These are phyloP conservation scores for Exophiala aquamarina DNA, from an alignment of 2,329 filamentous ascomycete species.

Conservation along the genomic window DNA sequence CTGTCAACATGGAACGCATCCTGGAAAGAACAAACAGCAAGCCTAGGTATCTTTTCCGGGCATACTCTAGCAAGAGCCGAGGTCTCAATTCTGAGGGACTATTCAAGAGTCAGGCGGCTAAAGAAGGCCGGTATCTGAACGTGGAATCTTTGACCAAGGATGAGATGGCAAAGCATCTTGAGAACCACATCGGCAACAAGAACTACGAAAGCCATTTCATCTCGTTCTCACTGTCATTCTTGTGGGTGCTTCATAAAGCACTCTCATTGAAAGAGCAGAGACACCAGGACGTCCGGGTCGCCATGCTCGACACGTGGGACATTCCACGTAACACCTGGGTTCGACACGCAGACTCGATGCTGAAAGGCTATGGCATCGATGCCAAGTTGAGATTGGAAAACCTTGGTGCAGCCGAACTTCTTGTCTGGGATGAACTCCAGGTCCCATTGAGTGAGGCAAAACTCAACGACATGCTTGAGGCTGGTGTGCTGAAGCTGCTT, in stretches of 20 bases:
- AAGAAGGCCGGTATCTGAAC: neutral
- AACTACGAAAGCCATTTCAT: constrained; percentile 6
- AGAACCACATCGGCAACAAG: neutral
- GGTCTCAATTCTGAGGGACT: neutral
- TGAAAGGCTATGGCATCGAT: neutral
- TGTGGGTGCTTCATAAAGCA: neutral
- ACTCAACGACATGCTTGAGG: neutral
- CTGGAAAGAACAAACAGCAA: neutral
- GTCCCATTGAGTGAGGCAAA: neutral
- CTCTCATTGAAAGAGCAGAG: neutral
- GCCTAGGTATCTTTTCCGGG: neutral
- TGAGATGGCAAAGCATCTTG: neutral
- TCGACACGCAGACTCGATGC: neutral
- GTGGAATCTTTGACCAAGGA: neutral
- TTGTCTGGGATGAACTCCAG: neutral
- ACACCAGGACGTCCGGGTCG: neutral
- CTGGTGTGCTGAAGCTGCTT: neutral
- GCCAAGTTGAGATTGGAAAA: neutral
- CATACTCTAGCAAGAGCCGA: neutral
- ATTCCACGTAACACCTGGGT: neutral
- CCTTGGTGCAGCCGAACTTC: neutral
- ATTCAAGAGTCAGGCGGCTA: neutral
- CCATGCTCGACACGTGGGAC: neutral
- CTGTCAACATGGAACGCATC: neutral
- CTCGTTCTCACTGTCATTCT: constrained; percentile 5